Base-by-base conservation (phyloP, 441 rosid genomes). In the Pelargonium cotyledonis region DNA sequence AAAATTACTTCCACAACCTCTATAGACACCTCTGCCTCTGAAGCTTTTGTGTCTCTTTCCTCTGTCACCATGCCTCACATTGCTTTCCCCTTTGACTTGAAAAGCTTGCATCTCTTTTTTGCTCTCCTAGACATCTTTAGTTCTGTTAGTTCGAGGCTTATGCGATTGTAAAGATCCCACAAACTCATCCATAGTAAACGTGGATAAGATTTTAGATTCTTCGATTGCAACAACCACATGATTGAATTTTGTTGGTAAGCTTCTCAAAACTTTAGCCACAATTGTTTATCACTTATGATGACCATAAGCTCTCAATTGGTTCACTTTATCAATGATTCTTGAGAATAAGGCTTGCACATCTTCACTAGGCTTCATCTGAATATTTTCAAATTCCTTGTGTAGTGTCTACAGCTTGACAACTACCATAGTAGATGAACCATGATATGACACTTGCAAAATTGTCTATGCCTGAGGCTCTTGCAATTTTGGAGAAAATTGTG, bases 211-310 rank as follows among this genome's bases (percentile, higher is more conserved):
- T 44, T 44, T 44, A 11, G 49, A 44, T 11, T 44, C 49, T 44
- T 44, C 49, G 11, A 44, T 44, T 44, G 49, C 11, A 6, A 11
- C 49, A 44, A 44, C 15, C 4, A 69, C 16, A 1, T 14, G 60
- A 16, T 62, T 46, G 44, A 44, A 10, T 26, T 69, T 62, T 62
- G 49, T 11, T 44, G 49, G 49, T 44, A 44, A 44, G 49, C 49
- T 44, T 1, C 49, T 44, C 8, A 44, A 11, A 7, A 44, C 10
- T 11, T 44, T 44, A 11, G 49, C 49, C 46, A 26, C 31, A 41
- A 41, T 41, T 41, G 46, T 41, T 5, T 8, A 41, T 41, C 46
- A 44, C 49, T 44, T 44, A 44, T 44, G 49, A 44, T 44, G 11
- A 44, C 49, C 49, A 44, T 44, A 44, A 44, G 49, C 49, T 44